Evolutionary conservation across 768 basidiomycete species (phyloP).

Genomic region (Tricholomella constricta): DNA sequence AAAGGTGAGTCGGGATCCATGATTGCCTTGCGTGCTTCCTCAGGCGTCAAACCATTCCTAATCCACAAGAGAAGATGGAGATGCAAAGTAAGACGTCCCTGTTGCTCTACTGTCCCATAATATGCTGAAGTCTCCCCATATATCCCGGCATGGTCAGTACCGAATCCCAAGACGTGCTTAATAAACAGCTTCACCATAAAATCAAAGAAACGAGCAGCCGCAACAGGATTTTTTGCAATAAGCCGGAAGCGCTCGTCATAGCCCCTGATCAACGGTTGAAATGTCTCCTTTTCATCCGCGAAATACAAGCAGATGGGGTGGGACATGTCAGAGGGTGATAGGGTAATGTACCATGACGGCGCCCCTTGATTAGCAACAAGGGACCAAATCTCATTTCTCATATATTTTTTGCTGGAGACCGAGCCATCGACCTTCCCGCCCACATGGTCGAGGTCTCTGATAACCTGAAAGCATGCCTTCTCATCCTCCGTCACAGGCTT

Average conservation of each 20-base stretch:
- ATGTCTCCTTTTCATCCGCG: conserved; percentile 25
- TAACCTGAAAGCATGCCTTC: conserved; percentile 22
- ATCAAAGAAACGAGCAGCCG: too few species aligned
- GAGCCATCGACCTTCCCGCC: conserved; percentile 15
- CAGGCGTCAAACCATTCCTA: conserved; percentile 1
- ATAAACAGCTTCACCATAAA: too few species aligned
- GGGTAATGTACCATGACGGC: conserved; percentile 39
- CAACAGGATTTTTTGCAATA: conserved; percentile 26
- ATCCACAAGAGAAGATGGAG: conserved; percentile 31
- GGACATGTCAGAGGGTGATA: conserved; percentile 33
- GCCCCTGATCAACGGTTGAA: conserved; percentile 19
- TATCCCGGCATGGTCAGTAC: conserved; percentile 17
- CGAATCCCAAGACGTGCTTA: conserved; percentile 18
- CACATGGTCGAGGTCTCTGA: conserved; percentile 21
- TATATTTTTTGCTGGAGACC: too few species aligned
- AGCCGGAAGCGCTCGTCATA: too few species aligned
- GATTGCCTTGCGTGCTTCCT: conserved; percentile 2
- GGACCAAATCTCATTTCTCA: too few species aligned
- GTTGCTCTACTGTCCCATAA: conserved; percentile 34
- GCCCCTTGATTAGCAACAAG: too few species aligned
- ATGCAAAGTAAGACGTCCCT: conserved; percentile 29
- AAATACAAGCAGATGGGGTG: conserved; percentile 39
- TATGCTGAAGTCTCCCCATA: conserved; percentile 27
- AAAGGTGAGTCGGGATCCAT: neutral
- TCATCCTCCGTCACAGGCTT: conserved; percentile 18